phyloP scores from a whole-genome alignment of 2,329 filamentous ascomycete species.

The Colletotrichum kahawae region DNA sequence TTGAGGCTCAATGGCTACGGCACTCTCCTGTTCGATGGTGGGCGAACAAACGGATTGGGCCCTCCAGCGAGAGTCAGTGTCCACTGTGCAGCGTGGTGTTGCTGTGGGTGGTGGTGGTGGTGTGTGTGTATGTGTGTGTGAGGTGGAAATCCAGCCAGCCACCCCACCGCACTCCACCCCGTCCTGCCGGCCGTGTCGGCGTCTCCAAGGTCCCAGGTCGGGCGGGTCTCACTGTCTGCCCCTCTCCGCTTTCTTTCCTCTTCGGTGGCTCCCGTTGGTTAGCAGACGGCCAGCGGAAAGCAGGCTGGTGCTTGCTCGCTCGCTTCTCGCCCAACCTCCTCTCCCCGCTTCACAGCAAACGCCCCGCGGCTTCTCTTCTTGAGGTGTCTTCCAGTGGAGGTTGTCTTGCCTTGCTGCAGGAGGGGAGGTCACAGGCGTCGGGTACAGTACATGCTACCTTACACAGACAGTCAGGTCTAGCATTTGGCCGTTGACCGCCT shows the following conservation, averaged over 20 bases:
- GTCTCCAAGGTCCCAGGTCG: not conserved
- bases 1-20: not conserved
- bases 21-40: not conserved
- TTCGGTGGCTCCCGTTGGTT: conserved; percentile 14
- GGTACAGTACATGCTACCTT: not conserved
- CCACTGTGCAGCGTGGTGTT: not conserved
- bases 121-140: not conserved
- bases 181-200: conserved; percentile 12
- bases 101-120: not conserved
- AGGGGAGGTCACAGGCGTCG: not conserved
- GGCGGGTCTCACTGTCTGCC: not conserved
- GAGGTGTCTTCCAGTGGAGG: not conserved
- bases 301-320: not conserved
- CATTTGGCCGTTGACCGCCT: conserved; percentile 16
- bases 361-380: conserved; percentile 3
- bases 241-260: conserved; percentile 16
- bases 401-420: conserved; percentile 1
- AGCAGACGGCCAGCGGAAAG: not conserved
- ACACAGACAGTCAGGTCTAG: not conserved
- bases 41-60: not conserved
- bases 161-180: not conserved
- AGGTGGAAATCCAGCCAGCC: not conserved
- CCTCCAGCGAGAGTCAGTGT: not conserved
- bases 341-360: conserved; percentile 18
- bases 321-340: conserved; percentile 15